Evolutionary conservation across 1,139 yeast species (phyloP).

Genomic region (Protomyces arabidopsidicola): DNA sequence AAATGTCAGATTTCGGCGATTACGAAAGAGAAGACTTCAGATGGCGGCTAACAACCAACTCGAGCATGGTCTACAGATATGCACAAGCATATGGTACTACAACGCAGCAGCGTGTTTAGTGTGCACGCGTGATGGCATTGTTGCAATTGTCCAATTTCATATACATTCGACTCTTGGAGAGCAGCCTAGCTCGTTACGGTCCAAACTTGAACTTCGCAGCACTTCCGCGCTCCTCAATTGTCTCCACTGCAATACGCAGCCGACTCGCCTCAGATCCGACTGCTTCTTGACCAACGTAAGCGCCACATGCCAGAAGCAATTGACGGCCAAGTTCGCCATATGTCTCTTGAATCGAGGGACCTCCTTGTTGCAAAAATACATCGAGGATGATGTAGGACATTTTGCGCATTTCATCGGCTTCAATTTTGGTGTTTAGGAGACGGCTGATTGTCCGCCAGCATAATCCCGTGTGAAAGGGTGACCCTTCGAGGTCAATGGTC

Average conservation of each 20-base stretch:
- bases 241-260: conserved; percentile 7
- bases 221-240: background rate
- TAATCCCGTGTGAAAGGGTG: conserved; percentile 51
- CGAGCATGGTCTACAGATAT: no score
- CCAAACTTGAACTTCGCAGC: conserved; percentile 11
- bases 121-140: no score
- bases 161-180: no score
- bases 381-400: conserved; percentile 69
- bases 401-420: conserved; percentile 49
- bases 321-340: conserved; percentile 72
- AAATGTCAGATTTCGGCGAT: background rate
- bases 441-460: conserved; percentile 74
- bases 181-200: background rate
- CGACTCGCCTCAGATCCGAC: conserved; percentile 17
- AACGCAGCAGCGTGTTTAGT: no score
- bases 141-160: no score
- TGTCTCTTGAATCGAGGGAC: conserved; percentile 49
- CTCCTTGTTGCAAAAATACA: conserved; percentile 91
- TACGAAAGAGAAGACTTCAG: no score
- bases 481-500: conserved; percentile 38
- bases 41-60: no score
- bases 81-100: no score
- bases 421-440: conserved; percentile 47
- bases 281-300: conserved; percentile 12
- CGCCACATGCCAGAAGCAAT: conserved; percentile 41